These are phyloP conservation scores for Rhizoclosmatium sp. DNA, from an alignment of 192 early-diverging fungal genomes.

Conservation along the genomic window DNA sequence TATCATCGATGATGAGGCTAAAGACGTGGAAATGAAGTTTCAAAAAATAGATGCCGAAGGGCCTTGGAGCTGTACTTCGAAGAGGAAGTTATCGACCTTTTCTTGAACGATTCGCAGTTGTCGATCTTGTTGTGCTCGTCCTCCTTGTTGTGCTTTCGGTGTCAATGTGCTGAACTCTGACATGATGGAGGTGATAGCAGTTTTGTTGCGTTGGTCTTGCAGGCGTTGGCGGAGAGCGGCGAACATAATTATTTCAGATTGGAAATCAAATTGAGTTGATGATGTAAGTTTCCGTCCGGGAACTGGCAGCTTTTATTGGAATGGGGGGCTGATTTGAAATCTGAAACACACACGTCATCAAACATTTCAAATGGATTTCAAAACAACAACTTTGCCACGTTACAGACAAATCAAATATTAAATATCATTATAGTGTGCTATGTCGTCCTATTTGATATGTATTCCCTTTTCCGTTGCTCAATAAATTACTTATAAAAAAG, in stretches of 20 bases:
- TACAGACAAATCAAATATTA: too few relatives aligned
- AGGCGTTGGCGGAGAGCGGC: not conserved
- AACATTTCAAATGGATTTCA: not conserved
- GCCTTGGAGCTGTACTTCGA: not conserved
- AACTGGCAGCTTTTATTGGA: not conserved
- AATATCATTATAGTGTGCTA: too few relatives aligned
- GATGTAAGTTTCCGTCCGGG: not conserved
- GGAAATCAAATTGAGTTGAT: not conserved
- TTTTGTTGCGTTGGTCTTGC: not conserved
- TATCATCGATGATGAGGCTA: too few relatives aligned
- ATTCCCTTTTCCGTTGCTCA: too few relatives aligned
- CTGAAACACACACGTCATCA: too few relatives aligned
- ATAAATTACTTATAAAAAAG: too few relatives aligned
- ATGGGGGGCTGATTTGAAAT: not conserved
- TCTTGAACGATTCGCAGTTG: not conserved
- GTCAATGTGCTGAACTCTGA: not conserved
- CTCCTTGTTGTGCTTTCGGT: not conserved
- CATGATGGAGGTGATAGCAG: not conserved
- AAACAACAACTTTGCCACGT: not conserved
- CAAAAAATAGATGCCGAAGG: too few relatives aligned
- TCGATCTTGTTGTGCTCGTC: not conserved
- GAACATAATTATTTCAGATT: not conserved
- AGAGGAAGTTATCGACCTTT: not conserved
- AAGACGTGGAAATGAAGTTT: too few relatives aligned
- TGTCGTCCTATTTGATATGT: too few relatives aligned